These are phyloP conservation scores for Andrographis paniculata DNA, from an alignment of 305 asterid genomes.

Conservation along the genomic window DNA sequence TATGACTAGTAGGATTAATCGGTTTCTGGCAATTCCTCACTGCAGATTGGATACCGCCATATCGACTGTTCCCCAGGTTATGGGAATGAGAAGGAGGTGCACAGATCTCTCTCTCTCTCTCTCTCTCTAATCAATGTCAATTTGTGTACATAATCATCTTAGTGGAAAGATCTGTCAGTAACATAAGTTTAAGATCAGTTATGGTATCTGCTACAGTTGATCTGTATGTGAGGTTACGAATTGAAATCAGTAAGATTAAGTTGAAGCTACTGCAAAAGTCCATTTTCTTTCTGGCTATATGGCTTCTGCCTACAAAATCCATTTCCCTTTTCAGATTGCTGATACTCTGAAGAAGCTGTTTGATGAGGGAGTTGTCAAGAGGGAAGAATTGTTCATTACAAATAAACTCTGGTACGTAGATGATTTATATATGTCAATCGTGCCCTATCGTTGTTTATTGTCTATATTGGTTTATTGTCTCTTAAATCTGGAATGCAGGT, in stretches of 20 bases:
- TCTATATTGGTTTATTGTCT: background rate
- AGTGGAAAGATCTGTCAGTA: too few relatives aligned
- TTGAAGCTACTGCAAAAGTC: too few relatives aligned
- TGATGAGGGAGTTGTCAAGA: conserved; percentile 66
- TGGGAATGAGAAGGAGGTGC: conserved; percentile 48
- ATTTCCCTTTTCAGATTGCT: conserved; percentile 23
- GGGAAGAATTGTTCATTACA: conserved; percentile 79
- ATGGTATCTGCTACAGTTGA: too few relatives aligned
- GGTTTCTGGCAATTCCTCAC: background rate
- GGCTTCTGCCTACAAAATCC: background rate
- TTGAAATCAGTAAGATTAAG: too few relatives aligned
- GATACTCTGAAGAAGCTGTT: conserved; percentile 57
- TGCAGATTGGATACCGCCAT: conserved; percentile 58
- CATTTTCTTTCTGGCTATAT: too few relatives aligned
- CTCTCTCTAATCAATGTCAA: too few relatives aligned
- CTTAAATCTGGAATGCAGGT: background rate
- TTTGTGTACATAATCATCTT: too few relatives aligned
- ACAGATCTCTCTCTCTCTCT: background rate
- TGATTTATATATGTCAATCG: background rate
- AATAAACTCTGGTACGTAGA: conserved; percentile 24
- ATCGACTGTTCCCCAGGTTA: conserved; percentile 48
- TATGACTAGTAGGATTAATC: background rate
- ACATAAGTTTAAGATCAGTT: too few relatives aligned
- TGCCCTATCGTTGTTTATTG: too few relatives aligned
- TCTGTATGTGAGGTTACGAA: too few relatives aligned